Evolutionary conservation across 345 rosid genomes (phyloP).

Genomic region (Rhodomyrtus tomentosa): DNA sequence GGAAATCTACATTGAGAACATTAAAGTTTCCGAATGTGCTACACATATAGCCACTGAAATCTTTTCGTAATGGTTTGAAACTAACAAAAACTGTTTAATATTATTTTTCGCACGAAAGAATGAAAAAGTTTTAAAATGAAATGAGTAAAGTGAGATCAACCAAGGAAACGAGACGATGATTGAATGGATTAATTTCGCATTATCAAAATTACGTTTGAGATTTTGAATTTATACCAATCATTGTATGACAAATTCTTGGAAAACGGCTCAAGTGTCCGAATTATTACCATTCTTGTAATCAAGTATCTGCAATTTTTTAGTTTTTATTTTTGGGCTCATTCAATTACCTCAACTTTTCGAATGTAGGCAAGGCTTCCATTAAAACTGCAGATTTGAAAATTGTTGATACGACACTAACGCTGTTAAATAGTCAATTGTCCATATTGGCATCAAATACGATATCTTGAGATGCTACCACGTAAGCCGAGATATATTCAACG

Average conservation of each 20-base stretch:
- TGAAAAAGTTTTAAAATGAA: not conserved
- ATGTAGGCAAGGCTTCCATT: not conserved
- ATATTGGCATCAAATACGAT: not conserved
- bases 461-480: not conserved
- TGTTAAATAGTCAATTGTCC: not conserved
- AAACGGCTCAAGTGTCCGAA: not conserved
- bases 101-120: not conserved
- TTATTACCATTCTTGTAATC: not conserved
- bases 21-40: not conserved
- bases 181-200: not conserved
- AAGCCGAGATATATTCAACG: not conserved
- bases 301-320: not conserved
- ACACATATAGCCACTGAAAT: not conserved
- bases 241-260: not conserved
- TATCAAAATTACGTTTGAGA: not conserved
- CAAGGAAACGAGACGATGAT: not conserved
- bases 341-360: not conserved
- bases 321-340: too few relatives aligned
- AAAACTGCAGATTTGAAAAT: too few relatives aligned
- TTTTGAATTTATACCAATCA: not conserved
- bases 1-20: not conserved
- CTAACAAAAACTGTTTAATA: not conserved
- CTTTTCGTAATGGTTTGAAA: not conserved
- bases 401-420: too few relatives aligned
- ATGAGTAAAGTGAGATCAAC: not conserved